Evolutionary conservation across 176 grass and related monocot species (phyloP), one percentile per base, ranked within the genome.

Genomic region (Ananas comosus): DNA sequence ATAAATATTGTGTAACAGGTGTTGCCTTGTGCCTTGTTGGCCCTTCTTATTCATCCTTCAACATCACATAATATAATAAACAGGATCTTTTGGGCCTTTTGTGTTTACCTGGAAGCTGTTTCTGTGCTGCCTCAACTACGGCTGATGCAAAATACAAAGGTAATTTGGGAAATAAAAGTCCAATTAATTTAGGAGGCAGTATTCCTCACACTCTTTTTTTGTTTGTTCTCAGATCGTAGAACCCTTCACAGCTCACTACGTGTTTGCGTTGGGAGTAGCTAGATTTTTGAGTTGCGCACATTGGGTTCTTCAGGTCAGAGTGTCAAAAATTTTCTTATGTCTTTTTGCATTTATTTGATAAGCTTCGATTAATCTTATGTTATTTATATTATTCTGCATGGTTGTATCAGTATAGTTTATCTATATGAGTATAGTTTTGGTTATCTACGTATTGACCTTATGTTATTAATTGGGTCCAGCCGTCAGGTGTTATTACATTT

Each of bases 231-330:
- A 99, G 94, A 86, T 99, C 81, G 89, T 99, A 23, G 94, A 99
- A 77, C 94, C 94, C 0, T 99, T 99, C 78, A 99, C 94, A 58
- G 83, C 94, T 64, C 94, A 99, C 67, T 99, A 99, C 70, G 89
- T 99, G 68, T 99, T 99, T 82, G 94, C 94, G 50, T 64, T 99
- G 77, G 94, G 94, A 6, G 82, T 99, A 63, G 89, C 94, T 67
- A 90, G 94, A 88, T 99, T 99, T 82, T 80, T 99, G 79, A 99
- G 86, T 57, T 99, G 94, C n/a, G 89, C 94, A 33, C 94, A 97
- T 66, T 99, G 94, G 94, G 94, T 93, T 69, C 82, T 99, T 78
- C 89, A 99, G 94, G 94, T 99, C 75, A 12, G 33, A 42, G 33
- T 42, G 33, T 42, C 5, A 0, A 42, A 42, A 42, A 42, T 42